These are phyloP conservation scores for Sugiyamaella sp. DNA, from an alignment of 1,139 yeast genomes.

Conservation along the genomic window DNA sequence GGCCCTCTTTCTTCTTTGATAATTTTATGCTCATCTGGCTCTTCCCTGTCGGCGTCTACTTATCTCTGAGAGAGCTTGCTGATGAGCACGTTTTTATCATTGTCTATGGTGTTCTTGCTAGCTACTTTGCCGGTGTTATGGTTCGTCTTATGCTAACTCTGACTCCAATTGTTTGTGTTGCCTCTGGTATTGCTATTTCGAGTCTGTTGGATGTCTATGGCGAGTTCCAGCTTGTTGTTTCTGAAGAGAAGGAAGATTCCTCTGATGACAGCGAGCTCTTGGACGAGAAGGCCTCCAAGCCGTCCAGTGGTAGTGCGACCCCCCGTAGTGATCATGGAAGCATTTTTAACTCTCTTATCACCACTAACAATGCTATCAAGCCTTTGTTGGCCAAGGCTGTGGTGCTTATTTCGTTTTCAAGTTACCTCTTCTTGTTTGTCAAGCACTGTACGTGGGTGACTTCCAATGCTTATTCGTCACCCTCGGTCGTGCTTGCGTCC, in stretches of 20 bases:
- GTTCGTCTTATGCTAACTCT: constrained; percentile 95
- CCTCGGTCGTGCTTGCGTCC: constrained; percentile 94
- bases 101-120: constrained; percentile 86
- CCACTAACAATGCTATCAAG: constrained; percentile 30
- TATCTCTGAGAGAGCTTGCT: constrained; percentile 84
- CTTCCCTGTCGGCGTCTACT: constrained; percentile 96
- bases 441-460: constrained; percentile 98
- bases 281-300: constrained; percentile 15
- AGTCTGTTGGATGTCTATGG: constrained; percentile 81
- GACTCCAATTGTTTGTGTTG: constrained; percentile 93
- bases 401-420: constrained; percentile 70
- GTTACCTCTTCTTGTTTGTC: constrained; percentile 81
- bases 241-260: constrained; percentile 20
- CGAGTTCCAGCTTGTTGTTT: constrained; percentile 50
- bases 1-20: constrained; percentile 98
- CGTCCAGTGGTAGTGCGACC: constrained; percentile 9
- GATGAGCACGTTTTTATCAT: constrained; percentile 90
- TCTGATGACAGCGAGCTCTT: constrained; percentile 23
- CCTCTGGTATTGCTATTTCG: constrained; percentile 85
- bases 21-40: constrained; percentile 92
- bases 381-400: constrained; percentile 57
- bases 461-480: constrained; percentile 92
- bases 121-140: constrained; percentile 99
- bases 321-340: constrained; percentile 24
- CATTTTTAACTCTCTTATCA: constrained; percentile 18